Percentiles rank a stretch among this genome's conserved stretches.
Conservation (phyloP, 2,329 filamentous ascomycete genomes). For the Samsoniella hepiali region DNA sequence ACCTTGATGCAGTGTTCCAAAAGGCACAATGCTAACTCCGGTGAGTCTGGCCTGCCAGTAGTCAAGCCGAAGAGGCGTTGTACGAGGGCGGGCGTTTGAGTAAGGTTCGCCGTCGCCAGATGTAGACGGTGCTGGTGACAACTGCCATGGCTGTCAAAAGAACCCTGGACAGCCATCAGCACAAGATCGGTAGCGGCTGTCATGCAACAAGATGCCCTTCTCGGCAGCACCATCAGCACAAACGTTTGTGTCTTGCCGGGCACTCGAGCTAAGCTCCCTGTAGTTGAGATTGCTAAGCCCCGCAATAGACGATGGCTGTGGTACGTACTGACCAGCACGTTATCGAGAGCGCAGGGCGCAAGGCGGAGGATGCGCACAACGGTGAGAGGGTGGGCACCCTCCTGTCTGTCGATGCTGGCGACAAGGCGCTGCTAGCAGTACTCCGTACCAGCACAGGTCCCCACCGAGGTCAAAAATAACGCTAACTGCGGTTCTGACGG, state of each 20-base stretch:
- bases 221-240: conserved; percentile 4
- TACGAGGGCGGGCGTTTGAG: conserved; percentile 2
- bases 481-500: conserved; percentile 3
- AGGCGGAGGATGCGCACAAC: conserved; percentile 12
- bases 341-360: conserved; percentile 6
- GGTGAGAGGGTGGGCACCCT: neutral
- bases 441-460: neutral
- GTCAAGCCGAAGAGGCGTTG: conserved; percentile 8
- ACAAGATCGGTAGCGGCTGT: neutral
- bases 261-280: too few species aligned
- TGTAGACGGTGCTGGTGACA: conserved; percentile 4
- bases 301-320: conserved; percentile 11
- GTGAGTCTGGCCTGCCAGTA: neutral
- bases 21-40: conserved; percentile 14
- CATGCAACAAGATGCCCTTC: neutral
- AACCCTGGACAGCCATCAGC: neutral
- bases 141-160: conserved; percentile 6
- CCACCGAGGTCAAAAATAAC: conserved; percentile 3
- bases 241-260: neutral
- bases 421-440: neutral
- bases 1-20: conserved; percentile 10
- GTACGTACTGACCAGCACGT: neutral
- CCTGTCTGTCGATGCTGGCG: neutral
- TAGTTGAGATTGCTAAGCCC: neutral
- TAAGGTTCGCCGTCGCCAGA: neutral